These are phyloP conservation scores for Chlorella sp. DNA, from an alignment of 139 green algal genomes.

Conservation along the genomic window DNA sequence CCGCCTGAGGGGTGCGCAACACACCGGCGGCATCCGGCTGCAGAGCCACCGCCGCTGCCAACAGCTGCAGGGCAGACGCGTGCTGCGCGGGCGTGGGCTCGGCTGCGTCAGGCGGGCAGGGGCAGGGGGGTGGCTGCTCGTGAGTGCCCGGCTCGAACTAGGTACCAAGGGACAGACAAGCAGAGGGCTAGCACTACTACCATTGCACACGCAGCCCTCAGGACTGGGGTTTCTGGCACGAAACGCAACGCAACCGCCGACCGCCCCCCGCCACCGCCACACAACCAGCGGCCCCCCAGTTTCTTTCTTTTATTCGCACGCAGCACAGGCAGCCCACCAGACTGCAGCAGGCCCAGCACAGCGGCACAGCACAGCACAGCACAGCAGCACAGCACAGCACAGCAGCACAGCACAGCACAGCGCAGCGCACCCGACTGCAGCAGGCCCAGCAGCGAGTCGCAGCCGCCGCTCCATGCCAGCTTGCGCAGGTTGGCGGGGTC, in stretches of 20 bases:
- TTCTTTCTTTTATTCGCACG: too few relatives aligned
- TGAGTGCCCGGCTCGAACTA: too few relatives aligned
- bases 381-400: background rate
- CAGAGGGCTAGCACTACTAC: background rate
- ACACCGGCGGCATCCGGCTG: background rate
- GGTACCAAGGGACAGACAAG: background rate
- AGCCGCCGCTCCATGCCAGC: conserved; percentile 31
- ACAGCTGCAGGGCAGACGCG: background rate
- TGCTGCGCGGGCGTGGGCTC: conserved; percentile 1
- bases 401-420: background rate
- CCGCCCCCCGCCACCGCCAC: too few relatives aligned
- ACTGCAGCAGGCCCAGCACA: too few relatives aligned
- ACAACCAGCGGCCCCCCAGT: too few relatives aligned
- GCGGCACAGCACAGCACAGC: background rate
- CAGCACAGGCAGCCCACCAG: background rate
- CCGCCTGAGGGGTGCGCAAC: background rate
- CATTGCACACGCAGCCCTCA: background rate
- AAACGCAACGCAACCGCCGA: too few relatives aligned
- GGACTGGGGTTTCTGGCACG: too few relatives aligned
- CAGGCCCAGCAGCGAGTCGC: conserved; percentile 13
- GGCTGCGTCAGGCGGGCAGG: background rate
- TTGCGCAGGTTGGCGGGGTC: conserved; percentile 32
- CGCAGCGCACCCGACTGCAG: conserved; percentile 8
- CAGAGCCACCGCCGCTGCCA: background rate
- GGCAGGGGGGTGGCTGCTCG: background rate